Base-by-base conservation (phyloP, 495 filamentous ascomycete species). In the Pseudevernia furfuracea region DNA sequence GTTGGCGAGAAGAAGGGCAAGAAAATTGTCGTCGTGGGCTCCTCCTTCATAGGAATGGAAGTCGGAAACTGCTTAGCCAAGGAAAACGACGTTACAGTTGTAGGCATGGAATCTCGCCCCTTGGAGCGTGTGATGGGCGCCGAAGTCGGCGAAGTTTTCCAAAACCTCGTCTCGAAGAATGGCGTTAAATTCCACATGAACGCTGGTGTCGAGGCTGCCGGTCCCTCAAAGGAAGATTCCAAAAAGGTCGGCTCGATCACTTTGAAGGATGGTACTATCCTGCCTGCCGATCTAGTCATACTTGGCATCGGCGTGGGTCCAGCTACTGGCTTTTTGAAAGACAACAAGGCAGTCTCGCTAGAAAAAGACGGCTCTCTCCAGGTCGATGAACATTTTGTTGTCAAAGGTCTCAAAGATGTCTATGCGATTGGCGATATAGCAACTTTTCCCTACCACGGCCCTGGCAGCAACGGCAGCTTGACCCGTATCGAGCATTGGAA, bases 351-450 rank as follows among this genome's bases (percentile, higher is more conserved):
- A 12, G 70, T 96, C 39, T 70, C 80, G 23, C 82, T 96, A 0
- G 83, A 90, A 65, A 79, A 86, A 30, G 94, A 98, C 70, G 90
- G 91, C 17, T 94, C 90, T 9, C 61, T 98, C 56, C 82, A 80
- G 68, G 89, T 87, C 10, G 84, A 96, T 71, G 85, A 90, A 66
- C 75, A 82, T 62, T 97, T 93, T 75, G 79, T 82, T 37, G 87
- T 97, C 21, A 74, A 82, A 1, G 85, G 86, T 4, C 74, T 92
- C 1, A 80, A 87, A 59, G 86, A 90, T 70, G 93, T 96, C 60
- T 97, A 89, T 71, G 94, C 94, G 46, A 87, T 98, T 66, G 94
- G 94, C 58, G 94, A 98, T 72, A 97, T 98, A 62, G 92, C 94
- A 11, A 94, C 91, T 2, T 96, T 91, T 71, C 93, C 93, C 0